A percentile compares a stretch with the other conserved stretches of the same genome.
These are phyloP conservation scores for Dioscorea alata DNA, from an alignment of 106 monocot genomes.

Conservation along the genomic window DNA sequence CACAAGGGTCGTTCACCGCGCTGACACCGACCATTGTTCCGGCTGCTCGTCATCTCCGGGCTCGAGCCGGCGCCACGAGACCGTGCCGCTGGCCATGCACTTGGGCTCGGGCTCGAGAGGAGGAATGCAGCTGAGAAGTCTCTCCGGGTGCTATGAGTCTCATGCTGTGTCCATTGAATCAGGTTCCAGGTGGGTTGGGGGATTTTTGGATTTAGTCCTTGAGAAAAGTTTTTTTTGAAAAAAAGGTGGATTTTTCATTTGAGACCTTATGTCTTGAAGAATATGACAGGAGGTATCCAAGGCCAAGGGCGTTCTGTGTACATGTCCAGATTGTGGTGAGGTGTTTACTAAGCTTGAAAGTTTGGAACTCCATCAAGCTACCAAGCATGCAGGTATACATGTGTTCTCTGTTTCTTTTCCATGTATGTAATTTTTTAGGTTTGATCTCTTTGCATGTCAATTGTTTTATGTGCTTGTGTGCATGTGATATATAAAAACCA, in stretches of 20 bases:
- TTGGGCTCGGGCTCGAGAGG: constrained; percentile 5
- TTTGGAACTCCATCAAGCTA: constrained; percentile 71
- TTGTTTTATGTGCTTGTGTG: no score
- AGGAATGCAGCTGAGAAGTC: constrained; percentile 44
- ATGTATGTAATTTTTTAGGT: no score
- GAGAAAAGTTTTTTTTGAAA: no score
- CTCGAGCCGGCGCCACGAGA: neutral
- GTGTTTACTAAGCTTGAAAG: constrained; percentile 79
- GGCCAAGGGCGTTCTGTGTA: constrained; percentile 53
- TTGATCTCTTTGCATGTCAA: no score
- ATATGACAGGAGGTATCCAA: constrained; percentile 54
- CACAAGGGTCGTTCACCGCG: constrained; percentile 34
- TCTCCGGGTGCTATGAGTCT: constrained; percentile 97
- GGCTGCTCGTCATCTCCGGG: constrained; percentile 7
- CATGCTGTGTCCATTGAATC: constrained; percentile 55
- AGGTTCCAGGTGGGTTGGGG: constrained; percentile 25
- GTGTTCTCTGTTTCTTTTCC: no score
- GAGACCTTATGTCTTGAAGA: no score
- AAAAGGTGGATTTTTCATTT: no score
- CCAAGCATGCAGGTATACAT: constrained; percentile 58
- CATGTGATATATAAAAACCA: no score
- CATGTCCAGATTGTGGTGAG: constrained; percentile 79
- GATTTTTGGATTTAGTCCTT: no score
- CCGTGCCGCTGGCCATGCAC: neutral
- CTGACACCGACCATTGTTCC: constrained; percentile 14